Base-by-base conservation (phyloP, 768 basidiomycete species). In the Gymnopilus dilepis region DNA sequence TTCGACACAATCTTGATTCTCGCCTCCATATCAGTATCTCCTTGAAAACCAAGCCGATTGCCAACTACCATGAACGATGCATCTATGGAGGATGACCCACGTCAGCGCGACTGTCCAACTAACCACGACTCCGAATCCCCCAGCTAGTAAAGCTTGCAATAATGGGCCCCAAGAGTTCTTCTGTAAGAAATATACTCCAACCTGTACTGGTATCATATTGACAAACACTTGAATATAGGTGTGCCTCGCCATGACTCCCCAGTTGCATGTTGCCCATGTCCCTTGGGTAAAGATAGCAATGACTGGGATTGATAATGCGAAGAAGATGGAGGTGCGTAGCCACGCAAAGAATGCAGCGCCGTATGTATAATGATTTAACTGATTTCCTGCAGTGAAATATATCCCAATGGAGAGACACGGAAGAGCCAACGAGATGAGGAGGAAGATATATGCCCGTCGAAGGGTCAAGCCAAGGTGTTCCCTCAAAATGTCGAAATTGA, bases 191-290 rank as follows among this genome's bases (percentile, higher is more conserved):
- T 53, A 33, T 1, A 53, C 56, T 1, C 41, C 63, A 1, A 66
- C 48, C 8, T 65, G 58, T n/a, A 70, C 41, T 0, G 65, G 59
- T 11, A 68, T 58, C 69, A 70, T 70, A 28, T 70, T 67, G 37
- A 70, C 21, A 48, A 64, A 70, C 42, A 63, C 60, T 31, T 65
- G 64, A 9, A 65, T 37, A 26, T 65, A 66, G 4, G 67, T 65
- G 30, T 67, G 64, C 43, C 63, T 63, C 26, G 61, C 62, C 26
- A 68, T 26, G 30, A 54, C 40, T 13, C 65, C 64, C 69, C 69
- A 70, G 3, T 63, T 59, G 12, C 53, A 31, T 8, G 57, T 60
- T 6, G 64, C 66, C 47, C 58, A 63, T n/a, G 68, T 28, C 40
- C 52, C 51, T 8, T 59, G 58, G 6, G 56, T 57, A 58, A 65